These are phyloP conservation scores for Gossypium gossypioides DNA, from an alignment of 441 rosid genomes.

Conservation along the genomic window DNA sequence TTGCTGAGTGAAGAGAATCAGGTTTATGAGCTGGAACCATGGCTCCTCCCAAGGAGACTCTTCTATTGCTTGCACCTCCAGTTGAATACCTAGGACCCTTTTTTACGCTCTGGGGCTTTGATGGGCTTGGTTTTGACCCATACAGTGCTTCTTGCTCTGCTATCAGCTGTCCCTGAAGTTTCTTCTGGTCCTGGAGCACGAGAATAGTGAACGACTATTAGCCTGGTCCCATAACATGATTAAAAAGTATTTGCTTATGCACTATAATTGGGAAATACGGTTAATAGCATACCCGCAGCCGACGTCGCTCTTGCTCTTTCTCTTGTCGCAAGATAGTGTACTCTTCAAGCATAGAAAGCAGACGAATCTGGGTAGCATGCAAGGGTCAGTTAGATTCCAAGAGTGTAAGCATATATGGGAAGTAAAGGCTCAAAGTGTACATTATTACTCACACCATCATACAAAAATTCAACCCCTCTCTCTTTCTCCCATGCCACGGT, in stretches of 20 bases:
- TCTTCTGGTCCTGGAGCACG: conserved; percentile 67
- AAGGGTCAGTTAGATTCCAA: conserved; percentile 8
- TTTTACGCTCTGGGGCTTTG: conserved; percentile 49
- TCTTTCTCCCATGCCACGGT: conserved; percentile 87
- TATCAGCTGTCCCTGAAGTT: conserved; percentile 75
- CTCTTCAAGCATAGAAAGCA: conserved; percentile 88
- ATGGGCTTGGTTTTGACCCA: conserved; percentile 75
- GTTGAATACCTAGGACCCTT: conserved; percentile 56
- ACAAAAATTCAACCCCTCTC: conserved; percentile 62
- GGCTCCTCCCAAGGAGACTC: conserved; percentile 55
- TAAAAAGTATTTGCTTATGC: neutral
- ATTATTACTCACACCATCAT: conserved; percentile 68
- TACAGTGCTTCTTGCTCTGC: conserved; percentile 77
- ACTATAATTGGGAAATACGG: neutral
- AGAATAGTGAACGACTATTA: conserved; percentile 24
- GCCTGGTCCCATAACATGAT: neutral
- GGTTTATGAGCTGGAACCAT: conserved; percentile 45
- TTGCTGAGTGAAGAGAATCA: conserved; percentile 26
- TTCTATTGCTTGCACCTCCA: conserved; percentile 50
- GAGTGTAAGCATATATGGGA: neutral
- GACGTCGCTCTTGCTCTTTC: conserved; percentile 85
- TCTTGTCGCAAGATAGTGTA: conserved; percentile 64
- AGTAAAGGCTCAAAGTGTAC: neutral
- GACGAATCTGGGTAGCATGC: conserved; percentile 40
- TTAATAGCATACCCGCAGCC: conserved; percentile 52